Evolutionary conservation across 164 flowering plant species (phyloP), one percentile per base, ranked within the genome.

Genomic region (Buxus sempervirens): DNA sequence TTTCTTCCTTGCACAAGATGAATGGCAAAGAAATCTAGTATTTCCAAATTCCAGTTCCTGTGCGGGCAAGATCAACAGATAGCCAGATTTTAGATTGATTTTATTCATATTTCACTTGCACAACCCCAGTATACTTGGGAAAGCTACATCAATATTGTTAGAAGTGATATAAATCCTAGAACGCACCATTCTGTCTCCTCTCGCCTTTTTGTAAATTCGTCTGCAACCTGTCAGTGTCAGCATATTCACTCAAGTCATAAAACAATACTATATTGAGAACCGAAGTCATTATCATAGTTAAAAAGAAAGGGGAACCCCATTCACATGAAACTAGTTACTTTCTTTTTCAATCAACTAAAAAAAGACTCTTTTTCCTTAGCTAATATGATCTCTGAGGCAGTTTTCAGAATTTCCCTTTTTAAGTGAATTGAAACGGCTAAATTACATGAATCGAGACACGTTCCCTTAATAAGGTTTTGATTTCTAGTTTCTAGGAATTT

Each of bases 141-240:
- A 58, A 18, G 15, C 20, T 15, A 9, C 18, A 15, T 25, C n/a
- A 26, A 26, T 14, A 15, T 57, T 18, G 5, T 10, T 24, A 58
- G n/a, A 27, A 26, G 3, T 45, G 38, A 58, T 26, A 14, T 13
- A 60, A 42, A 41, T 45, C 25, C 49, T 41, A 23, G 65, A 60
- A 71, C 86, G 82, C 32, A 94, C 99, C 99, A 96, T 80, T 96
- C 98, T 62, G 98, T 88, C 79, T 96, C 99, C 78, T 80, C 79
- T 62, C 96, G 82, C 71, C 98, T 88, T 77, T 80, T 89, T 60
- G 93, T 76, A 75, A 96, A 89, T 73, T 95, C 99, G 77, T 95
- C 97, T 0, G 95, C 97, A 67, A 95, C 99, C 99, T 95, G 86
- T 57, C 27, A 80, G 62, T 8, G 49, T 60, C 10, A 60, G 59